These are phyloP conservation scores for Parathielavia appendiculata DNA, from an alignment of 495 filamentous ascomycete species.

Conservation along the genomic window DNA sequence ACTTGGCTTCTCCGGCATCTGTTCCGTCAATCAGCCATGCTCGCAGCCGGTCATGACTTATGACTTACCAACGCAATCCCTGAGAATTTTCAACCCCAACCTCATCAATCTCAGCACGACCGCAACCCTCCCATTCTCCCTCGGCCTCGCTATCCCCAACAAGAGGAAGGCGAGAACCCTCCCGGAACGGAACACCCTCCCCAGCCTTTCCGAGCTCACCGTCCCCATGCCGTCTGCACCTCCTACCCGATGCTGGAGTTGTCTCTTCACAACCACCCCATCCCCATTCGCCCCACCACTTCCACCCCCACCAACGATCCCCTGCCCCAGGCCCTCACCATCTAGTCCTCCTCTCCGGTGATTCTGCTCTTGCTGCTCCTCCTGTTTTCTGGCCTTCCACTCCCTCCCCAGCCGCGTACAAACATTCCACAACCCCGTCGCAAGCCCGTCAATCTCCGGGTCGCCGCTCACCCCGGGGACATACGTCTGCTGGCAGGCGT, in stretches of 20 bases:
- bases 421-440: slow-evolving; percentile 62
- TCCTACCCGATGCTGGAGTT: too few species aligned
- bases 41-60: background rate
- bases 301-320: background rate
- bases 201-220: slow-evolving; percentile 5
- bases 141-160: slow-evolving; percentile 52
- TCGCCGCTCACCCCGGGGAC: slow-evolving; percentile 16
- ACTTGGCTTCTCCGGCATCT: slow-evolving; percentile 50
- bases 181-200: slow-evolving; percentile 36
- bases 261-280: too few species aligned
- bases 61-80: slow-evolving; percentile 58
- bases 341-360: slow-evolving; percentile 1
- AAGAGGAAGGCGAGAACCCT: slow-evolving; percentile 67
- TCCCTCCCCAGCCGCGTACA: slow-evolving; percentile 49
- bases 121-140: slow-evolving; percentile 23
- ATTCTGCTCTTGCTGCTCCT: too few species aligned
- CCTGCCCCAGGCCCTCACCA: background rate
- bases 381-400: background rate
- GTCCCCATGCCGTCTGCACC: background rate
- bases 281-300: background rate
- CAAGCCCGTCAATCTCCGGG: slow-evolving; percentile 48
- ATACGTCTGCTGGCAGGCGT: slow-evolving; percentile 19
- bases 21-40: slow-evolving; percentile 7
- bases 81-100: slow-evolving; percentile 60
- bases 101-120: slow-evolving; percentile 56